Percentiles rank a stretch among this genome's conserved stretches.
Conservation (phyloP, 2,329 filamentous ascomycete species). For the Aureobasidium uvarum region DNA sequence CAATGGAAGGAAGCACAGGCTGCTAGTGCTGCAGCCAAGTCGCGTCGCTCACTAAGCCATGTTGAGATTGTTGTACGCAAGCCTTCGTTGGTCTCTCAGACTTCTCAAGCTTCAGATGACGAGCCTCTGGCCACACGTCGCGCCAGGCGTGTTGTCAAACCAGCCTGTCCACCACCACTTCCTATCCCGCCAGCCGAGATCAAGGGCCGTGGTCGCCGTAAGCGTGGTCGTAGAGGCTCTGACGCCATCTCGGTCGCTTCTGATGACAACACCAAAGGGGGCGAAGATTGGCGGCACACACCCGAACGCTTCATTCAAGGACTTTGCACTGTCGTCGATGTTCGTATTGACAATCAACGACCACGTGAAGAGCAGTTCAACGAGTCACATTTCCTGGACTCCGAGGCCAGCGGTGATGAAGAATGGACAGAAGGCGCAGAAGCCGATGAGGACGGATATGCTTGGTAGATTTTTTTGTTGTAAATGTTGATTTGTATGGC, state of each 20-base stretch:
- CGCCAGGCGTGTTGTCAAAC: slow-evolving; percentile 35
- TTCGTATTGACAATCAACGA: slow-evolving; percentile 74
- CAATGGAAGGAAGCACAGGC: slow-evolving; percentile 40
- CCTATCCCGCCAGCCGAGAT: neutral
- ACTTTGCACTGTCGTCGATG: slow-evolving; percentile 66
- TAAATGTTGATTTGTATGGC: neutral
- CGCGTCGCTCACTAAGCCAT: slow-evolving; percentile 23
- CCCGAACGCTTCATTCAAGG: slow-evolving; percentile 57
- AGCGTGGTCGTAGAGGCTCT: slow-evolving; percentile 26
- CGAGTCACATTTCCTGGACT: slow-evolving; percentile 70
- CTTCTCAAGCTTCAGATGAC: slow-evolving; percentile 13
- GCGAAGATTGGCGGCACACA: slow-evolving; percentile 36
- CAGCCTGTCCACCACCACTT: slow-evolving; percentile 7
- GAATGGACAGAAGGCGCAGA: slow-evolving; percentile 58
- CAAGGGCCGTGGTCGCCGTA: slow-evolving; percentile 29
- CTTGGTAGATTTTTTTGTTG: slow-evolving; percentile 35
- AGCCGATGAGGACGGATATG: slow-evolving; percentile 43
- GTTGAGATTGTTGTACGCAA: slow-evolving; percentile 34
- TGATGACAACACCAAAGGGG: slow-evolving; percentile 40
- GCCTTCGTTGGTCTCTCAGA: neutral
- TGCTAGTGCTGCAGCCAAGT: neutral
- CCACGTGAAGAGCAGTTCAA: slow-evolving; percentile 65
- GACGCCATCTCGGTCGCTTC: slow-evolving; percentile 31
- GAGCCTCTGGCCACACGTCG: slow-evolving; percentile 31
- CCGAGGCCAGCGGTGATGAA: slow-evolving; percentile 57